Evolutionary conservation across 805 yeast species (phyloP), one percentile per base, ranked within the genome.

Genomic region (Yarrowia divulgata): DNA sequence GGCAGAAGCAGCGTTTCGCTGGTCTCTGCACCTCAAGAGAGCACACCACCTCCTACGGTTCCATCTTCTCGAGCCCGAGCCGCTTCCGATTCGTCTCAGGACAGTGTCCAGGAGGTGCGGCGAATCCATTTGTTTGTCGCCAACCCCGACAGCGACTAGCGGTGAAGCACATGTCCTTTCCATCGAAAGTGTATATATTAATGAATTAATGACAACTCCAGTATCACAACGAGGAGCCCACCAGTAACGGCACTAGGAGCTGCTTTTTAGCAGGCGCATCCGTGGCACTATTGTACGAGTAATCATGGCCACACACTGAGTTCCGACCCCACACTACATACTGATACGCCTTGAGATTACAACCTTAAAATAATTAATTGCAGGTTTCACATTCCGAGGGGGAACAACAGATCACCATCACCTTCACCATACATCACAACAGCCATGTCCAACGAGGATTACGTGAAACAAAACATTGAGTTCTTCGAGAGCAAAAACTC

Each of bases 91-190:
- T 63, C 72, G 49, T 70, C 73, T 39, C 72, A 71, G 43, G 77
- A 75, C 63, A 77, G 78, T 68, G 77, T 79, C 13, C 74, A 74
- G 66, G 78, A 73, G 29, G 71, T 77, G 5, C 77, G 79, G 46
- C 73, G 75, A 54, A 77, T 79, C 70, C 73, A 76, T 69, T 74
- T 79, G 42, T 79, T 78, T 70, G 81, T 79, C 5, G 81, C 81
- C 40, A 79, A 79, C 58, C 81, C 81, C 7, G 81, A 79, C 69
- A 77, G 75, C 57, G 74, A 73, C 49, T 74, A 63, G 35, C 8
- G n/a, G 4, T 13, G 13, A 14, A 32, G 39, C 34, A 4, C 2
- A n/a, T 37, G 16, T 29, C 5, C 50, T 16, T n/a, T 40, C 42
- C n/a, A 29, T 52, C 57, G 40, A 35, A 37, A 39, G 42, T 60